A percentile compares a stretch with the other conserved stretches of the same genome.
Evolutionary conservation across 306 rosid genomes (phyloP).

Genomic region (Gastrolobium bilobum): DNA sequence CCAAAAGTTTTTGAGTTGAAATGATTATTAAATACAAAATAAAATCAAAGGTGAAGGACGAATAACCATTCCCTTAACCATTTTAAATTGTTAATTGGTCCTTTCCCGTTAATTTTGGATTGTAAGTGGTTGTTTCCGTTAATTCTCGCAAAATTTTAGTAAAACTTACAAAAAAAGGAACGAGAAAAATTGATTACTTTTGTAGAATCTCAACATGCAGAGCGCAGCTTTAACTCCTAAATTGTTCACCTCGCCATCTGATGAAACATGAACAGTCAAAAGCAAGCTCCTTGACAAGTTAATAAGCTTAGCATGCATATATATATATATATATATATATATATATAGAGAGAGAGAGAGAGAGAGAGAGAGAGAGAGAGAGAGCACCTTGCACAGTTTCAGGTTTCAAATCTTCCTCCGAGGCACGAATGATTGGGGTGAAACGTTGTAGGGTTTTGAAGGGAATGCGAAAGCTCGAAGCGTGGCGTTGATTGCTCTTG

Average conservation of each 20-base stretch:
- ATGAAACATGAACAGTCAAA: background rate
- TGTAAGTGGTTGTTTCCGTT: background rate
- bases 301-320: background rate
- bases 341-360: too few species aligned
- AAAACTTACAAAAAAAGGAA: background rate
- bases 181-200: constrained; percentile 53
- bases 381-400: constrained; percentile 56
- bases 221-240: constrained; percentile 78
- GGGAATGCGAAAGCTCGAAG: background rate
- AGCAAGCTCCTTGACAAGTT: background rate
- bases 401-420: constrained; percentile 51
- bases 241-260: constrained; percentile 62
- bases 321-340: too few species aligned
- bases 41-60: too few species aligned
- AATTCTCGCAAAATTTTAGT: too few species aligned
- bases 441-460: constrained; percentile 39
- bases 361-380: constrained; percentile 34
- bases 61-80: too few species aligned
- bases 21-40: too few species aligned
- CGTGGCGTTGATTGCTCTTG: constrained; percentile 19
- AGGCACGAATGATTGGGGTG: constrained; percentile 37
- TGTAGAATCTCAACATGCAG: constrained; percentile 78
- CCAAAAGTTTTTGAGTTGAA: too few species aligned
- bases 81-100: background rate
- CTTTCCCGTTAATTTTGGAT: background rate